These are phyloP conservation scores for Scedosporium boydii DNA, from an alignment of 2,329 filamentous ascomycete species.

Conservation along the genomic window DNA sequence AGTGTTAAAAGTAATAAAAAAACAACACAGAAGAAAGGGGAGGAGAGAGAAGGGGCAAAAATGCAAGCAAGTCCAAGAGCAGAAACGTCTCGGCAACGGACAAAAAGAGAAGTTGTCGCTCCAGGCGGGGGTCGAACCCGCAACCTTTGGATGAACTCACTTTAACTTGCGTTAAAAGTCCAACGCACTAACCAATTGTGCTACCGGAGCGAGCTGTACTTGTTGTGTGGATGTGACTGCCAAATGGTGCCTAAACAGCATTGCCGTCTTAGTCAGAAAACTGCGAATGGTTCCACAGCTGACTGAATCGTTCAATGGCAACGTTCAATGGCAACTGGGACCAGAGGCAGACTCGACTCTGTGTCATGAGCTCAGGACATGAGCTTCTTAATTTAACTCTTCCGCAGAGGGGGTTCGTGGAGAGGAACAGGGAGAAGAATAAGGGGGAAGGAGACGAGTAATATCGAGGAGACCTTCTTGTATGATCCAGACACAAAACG, in stretches of 20 bases:
- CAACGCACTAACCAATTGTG: slow-evolving; percentile 15
- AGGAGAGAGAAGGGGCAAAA: not conserved
- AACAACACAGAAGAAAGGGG: too few species aligned
- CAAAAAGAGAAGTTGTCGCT: slow-evolving; percentile 5
- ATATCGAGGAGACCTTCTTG: too few species aligned
- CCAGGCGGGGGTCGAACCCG: slow-evolving; percentile 14
- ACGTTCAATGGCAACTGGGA: not conserved
- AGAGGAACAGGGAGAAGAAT: too few species aligned
- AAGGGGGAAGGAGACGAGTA: too few species aligned
- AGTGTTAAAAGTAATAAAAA: not conserved
- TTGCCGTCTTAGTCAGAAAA: not conserved
- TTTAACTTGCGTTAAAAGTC: slow-evolving; percentile 10
- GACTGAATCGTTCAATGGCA: not conserved
- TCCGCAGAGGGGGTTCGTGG: too few species aligned
- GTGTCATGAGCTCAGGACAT: not conserved
- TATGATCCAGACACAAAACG: too few species aligned
- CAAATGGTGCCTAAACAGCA: not conserved
- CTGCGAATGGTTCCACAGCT: not conserved
- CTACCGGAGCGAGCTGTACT: slow-evolving; percentile 10
- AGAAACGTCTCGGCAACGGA: not conserved
- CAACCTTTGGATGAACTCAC: slow-evolving; percentile 12
- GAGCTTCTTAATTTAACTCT: too few species aligned
- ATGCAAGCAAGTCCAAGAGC: too few species aligned
- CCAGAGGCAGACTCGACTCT: not conserved
- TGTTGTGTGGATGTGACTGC: not conserved